phyloP scores from a whole-genome alignment of 495 filamentous ascomycete genomes.

The Penicillium pancosmium region DNA sequence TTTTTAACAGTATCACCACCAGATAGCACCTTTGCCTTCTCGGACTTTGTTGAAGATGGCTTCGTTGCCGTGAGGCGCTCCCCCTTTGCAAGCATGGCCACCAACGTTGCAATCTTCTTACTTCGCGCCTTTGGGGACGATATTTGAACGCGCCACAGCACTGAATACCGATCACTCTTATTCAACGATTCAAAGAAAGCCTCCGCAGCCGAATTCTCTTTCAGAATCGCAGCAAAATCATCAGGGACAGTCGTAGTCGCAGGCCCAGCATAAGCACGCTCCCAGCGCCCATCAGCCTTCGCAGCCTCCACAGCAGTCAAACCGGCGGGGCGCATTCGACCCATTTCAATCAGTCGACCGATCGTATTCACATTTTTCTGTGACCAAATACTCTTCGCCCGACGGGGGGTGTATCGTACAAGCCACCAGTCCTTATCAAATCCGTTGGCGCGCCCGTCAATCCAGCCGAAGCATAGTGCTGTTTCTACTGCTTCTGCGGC shows the following conservation, averaged over 20 bases:
- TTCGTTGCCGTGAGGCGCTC: slow-evolving; percentile 2
- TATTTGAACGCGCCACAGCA: slow-evolving; percentile 46
- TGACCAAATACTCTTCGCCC: slow-evolving; percentile 57
- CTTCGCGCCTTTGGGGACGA: slow-evolving; percentile 22
- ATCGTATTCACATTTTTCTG: slow-evolving; percentile 51
- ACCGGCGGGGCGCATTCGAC: slow-evolving; percentile 51
- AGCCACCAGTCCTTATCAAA: slow-evolving; percentile 45
- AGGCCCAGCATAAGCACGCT: slow-evolving; percentile 52
- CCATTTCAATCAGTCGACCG: slow-evolving; percentile 37
- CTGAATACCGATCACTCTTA: slow-evolving; percentile 44
- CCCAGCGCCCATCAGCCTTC: slow-evolving; percentile 58
- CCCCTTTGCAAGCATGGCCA: slow-evolving; percentile 27
- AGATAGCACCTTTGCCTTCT: neutral
- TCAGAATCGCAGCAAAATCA: slow-evolving; percentile 43
- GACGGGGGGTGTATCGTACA: slow-evolving; percentile 57
- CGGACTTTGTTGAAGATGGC: neutral
- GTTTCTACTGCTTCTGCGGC: slow-evolving; percentile 56
- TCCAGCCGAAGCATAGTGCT: slow-evolving; percentile 62
- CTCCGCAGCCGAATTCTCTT: slow-evolving; percentile 29
- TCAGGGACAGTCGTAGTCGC: slow-evolving; percentile 45
- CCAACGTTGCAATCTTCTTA: slow-evolving; percentile 24
- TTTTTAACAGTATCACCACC: neutral
- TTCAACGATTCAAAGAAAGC: slow-evolving; percentile 43
- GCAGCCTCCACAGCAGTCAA: slow-evolving; percentile 53
- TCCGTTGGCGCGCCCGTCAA: slow-evolving; percentile 55